Percentiles rank a stretch among this genome's conserved stretches.
These are phyloP conservation scores for Linum usitatissimum DNA, from an alignment of 345 rosid genomes.

Conservation along the genomic window DNA sequence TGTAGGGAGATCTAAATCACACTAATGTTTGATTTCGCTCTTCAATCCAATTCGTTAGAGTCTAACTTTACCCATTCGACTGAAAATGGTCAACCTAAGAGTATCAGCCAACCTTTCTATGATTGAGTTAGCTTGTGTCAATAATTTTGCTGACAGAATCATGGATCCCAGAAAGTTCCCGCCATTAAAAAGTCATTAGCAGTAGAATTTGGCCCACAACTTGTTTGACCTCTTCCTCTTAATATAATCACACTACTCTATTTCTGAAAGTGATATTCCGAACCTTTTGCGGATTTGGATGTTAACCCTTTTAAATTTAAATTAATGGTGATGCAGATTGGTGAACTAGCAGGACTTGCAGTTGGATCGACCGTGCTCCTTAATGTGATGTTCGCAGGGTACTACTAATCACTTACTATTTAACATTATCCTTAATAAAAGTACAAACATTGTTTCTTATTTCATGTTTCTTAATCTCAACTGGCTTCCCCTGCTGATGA, in stretches of 20 bases:
- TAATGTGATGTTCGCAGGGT: conserved; percentile 88
- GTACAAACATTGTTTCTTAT: background rate
- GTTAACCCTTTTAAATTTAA: background rate
- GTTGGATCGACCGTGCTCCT: conserved; percentile 78
- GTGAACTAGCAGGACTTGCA: conserved; percentile 92
- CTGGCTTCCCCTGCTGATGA: background rate
- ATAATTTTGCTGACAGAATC: background rate
- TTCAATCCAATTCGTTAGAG: no score
- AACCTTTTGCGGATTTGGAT: background rate
- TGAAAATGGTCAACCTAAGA: no score
- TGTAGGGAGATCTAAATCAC: no score
- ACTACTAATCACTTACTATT: conserved; percentile 15
- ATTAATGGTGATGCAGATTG: conserved; percentile 39
- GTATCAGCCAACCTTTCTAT: background rate
- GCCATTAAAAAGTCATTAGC: background rate
- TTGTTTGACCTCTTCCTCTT: background rate
- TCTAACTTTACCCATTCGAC: no score
- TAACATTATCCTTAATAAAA: conserved; percentile 2
- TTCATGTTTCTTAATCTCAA: background rate
- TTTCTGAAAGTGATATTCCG: background rate
- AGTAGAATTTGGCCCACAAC: background rate
- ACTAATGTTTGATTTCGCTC: no score
- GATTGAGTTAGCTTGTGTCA: background rate
- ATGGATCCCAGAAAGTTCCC: background rate
- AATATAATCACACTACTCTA: background rate